Percentiles rank a stretch among this genome's conserved stretches.
Conservation (phyloP, 2,329 filamentous ascomycete genomes). For the Aspergillus eucalypticola region DNA sequence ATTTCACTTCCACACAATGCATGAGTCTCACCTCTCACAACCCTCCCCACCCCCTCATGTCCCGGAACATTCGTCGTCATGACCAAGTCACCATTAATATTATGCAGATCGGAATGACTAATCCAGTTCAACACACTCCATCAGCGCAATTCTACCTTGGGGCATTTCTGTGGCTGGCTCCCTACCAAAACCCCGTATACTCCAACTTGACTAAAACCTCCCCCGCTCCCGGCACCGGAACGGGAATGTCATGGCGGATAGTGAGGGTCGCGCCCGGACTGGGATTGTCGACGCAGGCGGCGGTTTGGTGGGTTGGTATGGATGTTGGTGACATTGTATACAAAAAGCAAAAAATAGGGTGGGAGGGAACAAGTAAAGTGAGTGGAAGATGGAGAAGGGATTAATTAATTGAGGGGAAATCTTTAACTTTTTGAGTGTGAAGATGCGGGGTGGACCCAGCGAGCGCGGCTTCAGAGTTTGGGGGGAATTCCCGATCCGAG, state of each 20-base stretch:
- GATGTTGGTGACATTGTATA: background rate
- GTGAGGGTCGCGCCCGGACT: constrained; percentile 36
- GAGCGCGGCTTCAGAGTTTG: too few species aligned
- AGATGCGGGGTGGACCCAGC: too few species aligned
- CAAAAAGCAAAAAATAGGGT: too few species aligned
- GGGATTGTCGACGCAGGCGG: constrained; percentile 32
- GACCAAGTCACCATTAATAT: constrained; percentile 34
- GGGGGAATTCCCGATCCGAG: too few species aligned
- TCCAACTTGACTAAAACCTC: constrained; percentile 44
- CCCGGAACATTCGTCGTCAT: constrained; percentile 41
- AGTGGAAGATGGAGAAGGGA: too few species aligned
- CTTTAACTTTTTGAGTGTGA: too few species aligned
- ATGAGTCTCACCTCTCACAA: constrained; percentile 27
- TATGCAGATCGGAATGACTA: constrained; percentile 43
- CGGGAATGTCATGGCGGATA: constrained; percentile 35
- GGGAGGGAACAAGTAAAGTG: too few species aligned
- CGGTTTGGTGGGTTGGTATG: background rate
- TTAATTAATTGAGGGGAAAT: too few species aligned
- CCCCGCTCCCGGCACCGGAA: constrained; percentile 33
- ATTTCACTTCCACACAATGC: too few species aligned
- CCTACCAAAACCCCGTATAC: constrained; percentile 41
- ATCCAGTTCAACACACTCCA: background rate
- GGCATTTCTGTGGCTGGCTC: background rate
- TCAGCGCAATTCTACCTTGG: too few species aligned
- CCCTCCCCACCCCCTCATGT: constrained; percentile 42